phyloP scores from a whole-genome alignment of 495 filamentous ascomycete species.

The Penicillium paradoxum region DNA sequence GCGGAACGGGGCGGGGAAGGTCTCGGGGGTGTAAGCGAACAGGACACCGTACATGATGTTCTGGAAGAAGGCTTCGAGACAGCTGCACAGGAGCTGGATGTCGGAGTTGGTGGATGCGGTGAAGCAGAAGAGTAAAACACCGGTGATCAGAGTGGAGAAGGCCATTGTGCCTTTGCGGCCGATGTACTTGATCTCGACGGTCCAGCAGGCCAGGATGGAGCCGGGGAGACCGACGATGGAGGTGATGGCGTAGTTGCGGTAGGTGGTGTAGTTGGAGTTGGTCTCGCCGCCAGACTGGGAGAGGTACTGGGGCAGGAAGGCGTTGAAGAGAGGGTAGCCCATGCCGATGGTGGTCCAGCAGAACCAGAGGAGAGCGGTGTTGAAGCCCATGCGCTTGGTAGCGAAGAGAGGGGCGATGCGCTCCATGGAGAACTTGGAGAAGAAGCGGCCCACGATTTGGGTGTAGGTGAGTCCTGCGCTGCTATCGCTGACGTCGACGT shows the following conservation, averaged over 20 bases:
- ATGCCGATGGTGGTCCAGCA: slow-evolving; percentile 56
- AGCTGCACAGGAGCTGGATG: slow-evolving; percentile 48
- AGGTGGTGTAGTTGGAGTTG: slow-evolving; percentile 44
- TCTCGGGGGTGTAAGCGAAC: slow-evolving; percentile 58
- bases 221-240: slow-evolving; percentile 55
- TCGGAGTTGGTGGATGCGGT: slow-evolving; percentile 45
- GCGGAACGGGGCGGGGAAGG: slow-evolving; percentile 55
- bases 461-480: slow-evolving; percentile 30
- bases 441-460: slow-evolving; percentile 46
- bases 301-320: slow-evolving; percentile 57
- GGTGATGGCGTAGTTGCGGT: slow-evolving; percentile 59
- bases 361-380: slow-evolving; percentile 50
- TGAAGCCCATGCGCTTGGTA: slow-evolving; percentile 45
- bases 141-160: slow-evolving; percentile 48
- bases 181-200: slow-evolving; percentile 54
- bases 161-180: slow-evolving; percentile 59
- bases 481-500: slow-evolving; percentile 29
- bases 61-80: slow-evolving; percentile 55
- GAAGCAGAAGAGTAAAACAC: slow-evolving; percentile 56
- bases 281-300: slow-evolving; percentile 31
- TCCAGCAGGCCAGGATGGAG: slow-evolving; percentile 49
- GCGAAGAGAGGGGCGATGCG: slow-evolving; percentile 51
- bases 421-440: slow-evolving; percentile 53
- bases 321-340: slow-evolving; percentile 56
- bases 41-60: slow-evolving; percentile 62